Base-by-base conservation (phyloP, 2,329 filamentous ascomycete genomes). In the Penicillium concentricum region DNA sequence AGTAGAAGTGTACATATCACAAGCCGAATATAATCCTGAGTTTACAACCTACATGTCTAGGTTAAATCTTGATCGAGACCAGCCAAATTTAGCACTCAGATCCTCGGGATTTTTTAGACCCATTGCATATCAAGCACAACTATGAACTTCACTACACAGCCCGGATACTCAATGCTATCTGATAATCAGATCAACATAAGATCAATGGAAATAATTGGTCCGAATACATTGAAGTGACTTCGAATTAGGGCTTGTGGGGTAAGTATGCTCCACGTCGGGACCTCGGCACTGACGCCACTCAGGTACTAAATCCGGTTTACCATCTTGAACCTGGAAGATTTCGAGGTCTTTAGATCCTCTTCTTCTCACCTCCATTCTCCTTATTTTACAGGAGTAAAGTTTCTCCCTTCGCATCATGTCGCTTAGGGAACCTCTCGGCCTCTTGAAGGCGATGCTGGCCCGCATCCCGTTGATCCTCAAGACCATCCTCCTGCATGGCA, bases 401-500 rank as follows among this genome's bases (percentile, higher is more conserved):
- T 20, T 30, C 35, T 50, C 46, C 47, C 8, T 37, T 39, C 6
- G 24, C 28, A 30, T 16, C 16, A 73, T 73, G 70, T 57, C 56
- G 8, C 57, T 67, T 34, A 60, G 57, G 12, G 65, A 58, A 20
- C 59, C 63, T 9, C 28, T 70, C 26, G 66, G 61, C 18, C 58
- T 77, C 20, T 48, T 78, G n/a, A 73, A 71, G 63, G 68, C 72
- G 43, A 51, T 79, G 18, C 48, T 79, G 5, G 60, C 66, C 32
- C 69, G 74, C 35, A 64, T 79, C 2, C 78, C 78, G 1, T 56
- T 80, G 42, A 63, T 80, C 42, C 53, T 79, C 22, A 77, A 74
- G 59, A 79, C 76, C 1, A 58, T 73, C 20, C 32, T 79, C 35
- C 66, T 76, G 20, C 76, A 79, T 68, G 63, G 68, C 2, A 78